Evolutionary conservation across 2,329 filamentous ascomycete genomes (phyloP).

Genomic region (Bimuria novae-zelandiae): DNA sequence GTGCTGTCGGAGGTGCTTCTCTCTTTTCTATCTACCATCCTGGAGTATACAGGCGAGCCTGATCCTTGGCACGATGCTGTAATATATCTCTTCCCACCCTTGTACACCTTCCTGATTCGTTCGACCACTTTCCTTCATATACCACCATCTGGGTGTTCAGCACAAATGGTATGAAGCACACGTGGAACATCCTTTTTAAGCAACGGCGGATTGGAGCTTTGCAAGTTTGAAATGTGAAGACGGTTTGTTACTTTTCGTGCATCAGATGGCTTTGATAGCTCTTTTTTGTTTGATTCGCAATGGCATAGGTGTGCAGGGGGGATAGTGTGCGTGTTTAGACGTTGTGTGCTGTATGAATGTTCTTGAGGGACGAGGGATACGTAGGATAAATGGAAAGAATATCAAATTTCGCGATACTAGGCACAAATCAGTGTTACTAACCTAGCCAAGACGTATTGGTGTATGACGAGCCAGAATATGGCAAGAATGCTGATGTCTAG

Average conservation of each 20-base stretch:
- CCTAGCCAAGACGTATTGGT: not conserved
- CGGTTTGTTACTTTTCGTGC: conserved; percentile 10
- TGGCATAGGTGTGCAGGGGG: conserved; percentile 8
- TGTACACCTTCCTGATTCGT: conserved; percentile 9
- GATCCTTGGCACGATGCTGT: not conserved
- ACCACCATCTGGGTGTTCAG: conserved; percentile 13
- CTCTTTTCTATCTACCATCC: conserved; percentile 6
- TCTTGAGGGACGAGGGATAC: conserved; percentile 18
- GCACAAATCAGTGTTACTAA: no score
- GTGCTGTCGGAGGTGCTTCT: conserved; percentile 1
- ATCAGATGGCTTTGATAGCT: conserved; percentile 28
- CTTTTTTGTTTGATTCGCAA: conserved; percentile 9
- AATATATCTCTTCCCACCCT: not conserved
- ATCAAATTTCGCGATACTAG: not conserved
- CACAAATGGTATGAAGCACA: conserved; percentile 20
- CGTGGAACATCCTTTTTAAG: conserved; percentile 18
- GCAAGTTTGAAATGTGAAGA: not conserved
- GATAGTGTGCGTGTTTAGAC: conserved; percentile 8
- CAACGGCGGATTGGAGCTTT: conserved; percentile 24
- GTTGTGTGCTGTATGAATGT: conserved; percentile 17
- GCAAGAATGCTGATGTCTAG: no score
- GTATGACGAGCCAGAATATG: not conserved
- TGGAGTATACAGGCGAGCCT: not conserved
- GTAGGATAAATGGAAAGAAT: conserved; percentile 29
- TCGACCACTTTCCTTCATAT: conserved; percentile 4